Evolutionary conservation across 148 eudicot genomes (phyloP).

Genomic region (Chenopodium berlandieri): DNA sequence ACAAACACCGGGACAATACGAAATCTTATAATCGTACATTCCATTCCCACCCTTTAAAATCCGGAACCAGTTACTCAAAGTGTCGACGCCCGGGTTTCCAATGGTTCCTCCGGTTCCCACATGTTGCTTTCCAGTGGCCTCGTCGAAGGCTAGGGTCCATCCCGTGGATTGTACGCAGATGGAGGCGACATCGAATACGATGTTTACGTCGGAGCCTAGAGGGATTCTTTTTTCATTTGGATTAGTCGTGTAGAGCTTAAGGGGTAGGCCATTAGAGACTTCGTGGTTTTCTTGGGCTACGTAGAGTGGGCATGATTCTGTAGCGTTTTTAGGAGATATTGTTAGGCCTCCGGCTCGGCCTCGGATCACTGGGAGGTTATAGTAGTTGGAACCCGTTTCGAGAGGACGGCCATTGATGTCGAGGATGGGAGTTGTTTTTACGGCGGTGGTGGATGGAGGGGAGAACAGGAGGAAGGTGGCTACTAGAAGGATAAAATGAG

Average conservation of each 20-base stretch:
- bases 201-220: slow-evolving; percentile 30
- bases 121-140: slow-evolving; percentile 31
- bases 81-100: slow-evolving; percentile 37
- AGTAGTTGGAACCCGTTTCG: slow-evolving; percentile 5
- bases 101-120: slow-evolving; percentile 36
- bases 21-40: slow-evolving; percentile 36
- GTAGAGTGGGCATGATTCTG: slow-evolving; percentile 33
- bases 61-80: slow-evolving; percentile 44
- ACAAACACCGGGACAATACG: slow-evolving; percentile 50
- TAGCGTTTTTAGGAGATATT: slow-evolving; percentile 24
- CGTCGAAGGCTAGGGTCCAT: slow-evolving; percentile 36
- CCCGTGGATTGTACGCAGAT: slow-evolving; percentile 37
- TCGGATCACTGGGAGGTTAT: slow-evolving; percentile 15
- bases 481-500: background rate
- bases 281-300: slow-evolving; percentile 35
- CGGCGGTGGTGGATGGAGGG: background rate
- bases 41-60: slow-evolving; percentile 26
- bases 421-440: background rate
- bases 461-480: background rate
- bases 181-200: slow-evolving; percentile 38
- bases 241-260: slow-evolving; percentile 28
- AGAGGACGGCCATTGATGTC: slow-evolving; percentile 22
- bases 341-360: slow-evolving; percentile 39
- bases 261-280: slow-evolving; percentile 32
- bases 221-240: slow-evolving; percentile 14